Base-by-base conservation (phyloP, 371 early-diverging fungal species). In the Lichtheimia corymbifera region DNA sequence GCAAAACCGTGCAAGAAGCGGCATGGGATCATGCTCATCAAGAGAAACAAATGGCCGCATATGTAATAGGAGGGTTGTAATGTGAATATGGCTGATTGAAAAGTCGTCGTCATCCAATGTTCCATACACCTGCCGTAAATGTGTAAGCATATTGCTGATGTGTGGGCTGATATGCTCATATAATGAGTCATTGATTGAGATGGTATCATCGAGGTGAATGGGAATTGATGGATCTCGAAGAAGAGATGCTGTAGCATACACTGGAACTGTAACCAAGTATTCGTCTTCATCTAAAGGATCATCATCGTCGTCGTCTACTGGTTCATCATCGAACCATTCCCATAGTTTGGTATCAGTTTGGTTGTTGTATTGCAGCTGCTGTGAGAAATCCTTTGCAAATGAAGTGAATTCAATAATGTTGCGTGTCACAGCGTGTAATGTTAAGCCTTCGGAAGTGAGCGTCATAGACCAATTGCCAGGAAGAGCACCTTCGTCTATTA, bases 401-500 rank as follows among this genome's bases (percentile, higher is more conserved):
- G 55, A 53, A n/a, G 65, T 62, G 18, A 73, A 68, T 55, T 76
- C 80, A 30, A 30, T 40, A 5, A 69, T 45, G 25, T 66, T 72
- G 11, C 70, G 63, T 17, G 70, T 64, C 2, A 63, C 65, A 0
- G 75, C 70, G 24, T 80, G 74, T 25, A 80, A 52, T 2, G 73
- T 67, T 11, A 80, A 52, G 5, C 80, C 80, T 3, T 59, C 20
- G 4, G 67, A 55, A 2, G 71, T 67, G 13, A 76, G 52, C 5
- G 72, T 71, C 65, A 80, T 71, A 51, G 77, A 76, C 80, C 80
- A 80, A 24, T 41, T 64, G 18, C 58, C 58, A 24, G 62, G 62
- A 11, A 24, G 24, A 25, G 49, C 50, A 7, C 40, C 50, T 25
- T 25, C 49, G 7, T 49, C 58, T 14, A 22, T 17, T 22, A 35